These are phyloP conservation scores for Dactylonectria estremocensis DNA, from an alignment of 2,329 filamentous ascomycete genomes.

Conservation along the genomic window DNA sequence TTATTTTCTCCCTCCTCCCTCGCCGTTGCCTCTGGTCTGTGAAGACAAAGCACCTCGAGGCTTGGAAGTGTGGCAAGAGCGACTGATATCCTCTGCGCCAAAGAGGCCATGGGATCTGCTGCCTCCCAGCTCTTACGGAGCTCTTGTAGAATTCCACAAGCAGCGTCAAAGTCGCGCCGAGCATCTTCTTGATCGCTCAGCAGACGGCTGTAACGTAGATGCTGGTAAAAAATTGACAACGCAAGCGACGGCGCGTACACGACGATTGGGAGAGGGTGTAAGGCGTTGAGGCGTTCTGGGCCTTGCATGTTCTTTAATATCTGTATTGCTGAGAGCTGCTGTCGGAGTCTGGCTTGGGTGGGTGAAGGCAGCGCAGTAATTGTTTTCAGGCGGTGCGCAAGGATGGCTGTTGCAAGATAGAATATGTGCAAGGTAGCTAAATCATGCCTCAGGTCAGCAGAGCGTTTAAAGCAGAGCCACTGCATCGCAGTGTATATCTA, in stretches of 20 bases:
- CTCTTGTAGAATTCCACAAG: slow-evolving; percentile 1
- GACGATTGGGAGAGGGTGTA: neutral
- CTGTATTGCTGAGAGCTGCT: slow-evolving; percentile 11
- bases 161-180: slow-evolving; percentile 2
- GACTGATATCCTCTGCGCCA: neutral
- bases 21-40: neutral
- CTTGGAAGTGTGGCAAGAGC: neutral
- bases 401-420: slow-evolving; percentile 4
- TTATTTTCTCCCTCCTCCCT: neutral
- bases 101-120: slow-evolving; percentile 6
- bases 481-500: too few relatives aligned
- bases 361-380: neutral
- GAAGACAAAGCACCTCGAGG: neutral
- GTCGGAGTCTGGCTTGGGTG: slow-evolving; percentile 5
- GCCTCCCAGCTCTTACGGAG: slow-evolving; percentile 1
- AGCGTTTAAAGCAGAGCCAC: too few relatives aligned
- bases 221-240: slow-evolving; percentile 5
- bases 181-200: slow-evolving; percentile 10
- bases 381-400: neutral
- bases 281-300: neutral
- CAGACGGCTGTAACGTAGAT: slow-evolving; percentile 8
- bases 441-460: too few relatives aligned
- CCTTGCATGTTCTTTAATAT: neutral
- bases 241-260: slow-evolving; percentile 3
- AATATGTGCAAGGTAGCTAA: slow-evolving; percentile 9